These are phyloP conservation scores for Clavispora vitiphila DNA, from an alignment of 805 yeast species.

Conservation along the genomic window DNA sequence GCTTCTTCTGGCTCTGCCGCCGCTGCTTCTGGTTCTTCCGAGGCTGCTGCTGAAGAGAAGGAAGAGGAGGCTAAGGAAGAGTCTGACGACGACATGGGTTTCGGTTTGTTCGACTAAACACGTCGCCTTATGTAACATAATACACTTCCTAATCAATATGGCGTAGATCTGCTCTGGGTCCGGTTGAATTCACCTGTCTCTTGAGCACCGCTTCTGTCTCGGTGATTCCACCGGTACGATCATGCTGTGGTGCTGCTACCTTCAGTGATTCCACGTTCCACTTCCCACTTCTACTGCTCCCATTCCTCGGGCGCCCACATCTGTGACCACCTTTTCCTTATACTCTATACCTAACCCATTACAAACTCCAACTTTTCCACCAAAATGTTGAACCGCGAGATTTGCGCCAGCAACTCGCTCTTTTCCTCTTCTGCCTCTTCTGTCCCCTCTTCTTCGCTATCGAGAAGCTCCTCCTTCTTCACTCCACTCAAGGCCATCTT, in stretches of 20 bases:
- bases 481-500: slow-evolving; percentile 5
- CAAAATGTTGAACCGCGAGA: slow-evolving; percentile 23
- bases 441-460: slow-evolving; percentile 19
- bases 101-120: slow-evolving; percentile 95
- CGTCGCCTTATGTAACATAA: slow-evolving; percentile 1
- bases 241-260: too few relatives aligned
- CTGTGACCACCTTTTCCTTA: neutral
- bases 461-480: slow-evolving; percentile 6
- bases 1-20: slow-evolving; percentile 67
- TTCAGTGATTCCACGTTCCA: too few relatives aligned
- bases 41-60: slow-evolving; percentile 65
- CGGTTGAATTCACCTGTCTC: too few relatives aligned
- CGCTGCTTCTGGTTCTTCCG: slow-evolving; percentile 66
- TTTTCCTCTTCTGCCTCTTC: slow-evolving; percentile 4
- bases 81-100: slow-evolving; percentile 80
- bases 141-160: slow-evolving; percentile 1
- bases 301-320: too few relatives aligned
- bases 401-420: slow-evolving; percentile 11
- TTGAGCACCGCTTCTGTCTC: too few relatives aligned
- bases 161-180: too few relatives aligned
- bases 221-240: too few relatives aligned
- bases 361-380: slow-evolving; percentile 20
- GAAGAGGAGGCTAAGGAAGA: slow-evolving; percentile 63
- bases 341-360: neutral
- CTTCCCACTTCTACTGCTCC: too few relatives aligned